These are phyloP conservation scores for Astragalus glycyphyllos DNA, from an alignment of 306 rosid species.

Conservation along the genomic window DNA sequence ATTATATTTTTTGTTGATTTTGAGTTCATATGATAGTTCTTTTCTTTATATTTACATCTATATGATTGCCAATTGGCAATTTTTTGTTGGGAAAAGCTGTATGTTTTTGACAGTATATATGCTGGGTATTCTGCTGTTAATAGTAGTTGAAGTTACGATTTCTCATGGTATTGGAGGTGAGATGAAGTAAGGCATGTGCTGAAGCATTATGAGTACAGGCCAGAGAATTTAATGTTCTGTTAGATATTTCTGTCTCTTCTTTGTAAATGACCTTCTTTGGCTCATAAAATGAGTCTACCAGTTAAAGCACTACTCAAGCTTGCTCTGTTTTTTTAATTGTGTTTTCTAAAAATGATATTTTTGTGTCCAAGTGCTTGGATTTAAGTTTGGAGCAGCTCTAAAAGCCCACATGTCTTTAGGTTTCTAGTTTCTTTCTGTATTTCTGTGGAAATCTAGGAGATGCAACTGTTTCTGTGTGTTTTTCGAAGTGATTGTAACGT, in stretches of 20 bases:
- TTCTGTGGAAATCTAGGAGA: conserved; percentile 14
- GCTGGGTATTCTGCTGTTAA: background rate
- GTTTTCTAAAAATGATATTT: no score
- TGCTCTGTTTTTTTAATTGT: no score
- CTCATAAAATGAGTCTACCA: background rate
- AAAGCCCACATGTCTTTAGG: background rate
- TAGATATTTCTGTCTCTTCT: conserved; percentile 13
- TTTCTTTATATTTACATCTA: conserved; percentile 1
- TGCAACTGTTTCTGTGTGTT: background rate
- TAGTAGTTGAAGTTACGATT: background rate
- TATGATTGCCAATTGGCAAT: background rate
- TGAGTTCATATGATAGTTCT: background rate
- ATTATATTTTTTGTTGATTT: background rate
- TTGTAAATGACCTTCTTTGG: conserved; percentile 16
- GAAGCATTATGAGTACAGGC: conserved; percentile 8
- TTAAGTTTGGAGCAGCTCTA: background rate
- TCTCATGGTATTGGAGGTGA: conserved; percentile 39
- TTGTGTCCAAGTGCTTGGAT: no score
- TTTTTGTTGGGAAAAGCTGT: background rate
- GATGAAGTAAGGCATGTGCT: conserved; percentile 17
- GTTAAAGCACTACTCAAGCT: background rate
- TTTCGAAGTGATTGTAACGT: conserved; percentile 14
- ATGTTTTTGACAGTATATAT: background rate
- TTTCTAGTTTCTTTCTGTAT: conserved; percentile 28
- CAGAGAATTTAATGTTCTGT: conserved; percentile 18